Evolutionary conservation across 768 basidiomycete genomes (phyloP), one percentile per base, ranked within the genome.

Genomic region (Rhizopogon rudus): DNA sequence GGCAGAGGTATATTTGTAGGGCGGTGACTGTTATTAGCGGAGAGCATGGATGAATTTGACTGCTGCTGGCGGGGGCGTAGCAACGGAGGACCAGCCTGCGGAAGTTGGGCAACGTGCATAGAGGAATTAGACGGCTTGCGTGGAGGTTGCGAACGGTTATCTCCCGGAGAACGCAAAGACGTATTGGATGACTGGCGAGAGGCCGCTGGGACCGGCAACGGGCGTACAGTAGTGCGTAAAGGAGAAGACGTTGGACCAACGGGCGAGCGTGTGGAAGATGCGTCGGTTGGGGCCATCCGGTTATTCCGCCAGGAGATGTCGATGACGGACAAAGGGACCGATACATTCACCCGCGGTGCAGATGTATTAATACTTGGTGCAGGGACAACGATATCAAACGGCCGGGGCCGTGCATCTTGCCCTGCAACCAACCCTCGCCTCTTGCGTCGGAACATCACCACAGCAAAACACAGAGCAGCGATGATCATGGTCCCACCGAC

Each of bases 331-430:
- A 17, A 3, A 20, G 56, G 45, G 13, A 37, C 43, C 6, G 44
- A 20, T 17, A 40, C 40, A 33, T 54, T 42, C 17, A 37, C 28
- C 33, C 39, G 40, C 8, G 52, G 52, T 39, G 33, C 42, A 8
- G 40, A 37, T 52, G 9, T 31, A 10, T 49, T 41, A 33, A 16
- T 12, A 29, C 35, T 58, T n/a, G 52, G 39, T 17, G 60, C 58
- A 3, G 62, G 64, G 17, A 58, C 53, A 2, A 16, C 35, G 16
- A 54, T 12, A 13, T 59, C 58, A 43, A 62, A 68, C 3, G 67
- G 67, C 40, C 68, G 64, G 8, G 68, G 66, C 31, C 57, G 57
- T 20, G 63, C 61, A 28, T 68, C 67, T 42, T 68, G 67, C 2
- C 59, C 59, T 35, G 45, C 54, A 28, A 58, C 28, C 35, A 51